Evolutionary conservation across 2,329 filamentous ascomycete genomes (phyloP), one percentile per base, ranked within the genome.

Genomic region (Colletotrichum somersetense): DNA sequence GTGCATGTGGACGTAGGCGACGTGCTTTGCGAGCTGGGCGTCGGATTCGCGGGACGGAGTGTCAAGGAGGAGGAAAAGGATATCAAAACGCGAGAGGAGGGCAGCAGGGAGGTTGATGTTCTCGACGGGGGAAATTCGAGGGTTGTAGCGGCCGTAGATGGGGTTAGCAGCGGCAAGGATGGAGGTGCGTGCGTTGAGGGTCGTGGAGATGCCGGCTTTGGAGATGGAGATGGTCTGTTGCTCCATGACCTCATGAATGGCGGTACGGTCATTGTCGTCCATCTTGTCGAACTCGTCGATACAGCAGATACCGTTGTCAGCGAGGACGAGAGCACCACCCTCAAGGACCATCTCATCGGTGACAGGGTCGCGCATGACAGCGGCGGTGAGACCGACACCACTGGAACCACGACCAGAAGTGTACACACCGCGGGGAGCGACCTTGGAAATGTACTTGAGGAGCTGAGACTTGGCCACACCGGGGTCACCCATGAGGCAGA

Each of bases 41-140:
- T 99, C 96, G 0, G 90, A 89, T 76, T 99, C 96, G 74, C 95
- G 92, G 23, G 91, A 92, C 2, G 96, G 96, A 48, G 94, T 97
- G 85, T 99, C 96, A 71, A 99, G 92, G 77, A 99, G 95, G 58
- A 99, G 88, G 88, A 98, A 99, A 76, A 99, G 89, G 76, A 99
- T 89, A 81, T 99, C 96, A 83, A 99, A 99, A 89, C 96, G 94
- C 72, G 96, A 98, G 66, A 99, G 89, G 26, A 99, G 90, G 26
- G 96, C 96, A 23, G 96, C 96, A n/a, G 96, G 96, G 52, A 99
- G 91, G 83, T 99, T 99, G 84, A 99, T 99, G 83, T 99, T 99
- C 82, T 99, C 96, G 35, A 99, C 95, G 0, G 96, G 96, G 0
- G 96, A 98, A 77, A 99, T 93, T 74, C 95, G 94, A 68, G 96